Evolutionary conservation across 2,329 filamentous ascomycete species (phyloP), one percentile per base, ranked within the genome.

Genomic region (Calonectria hongkongensis): DNA sequence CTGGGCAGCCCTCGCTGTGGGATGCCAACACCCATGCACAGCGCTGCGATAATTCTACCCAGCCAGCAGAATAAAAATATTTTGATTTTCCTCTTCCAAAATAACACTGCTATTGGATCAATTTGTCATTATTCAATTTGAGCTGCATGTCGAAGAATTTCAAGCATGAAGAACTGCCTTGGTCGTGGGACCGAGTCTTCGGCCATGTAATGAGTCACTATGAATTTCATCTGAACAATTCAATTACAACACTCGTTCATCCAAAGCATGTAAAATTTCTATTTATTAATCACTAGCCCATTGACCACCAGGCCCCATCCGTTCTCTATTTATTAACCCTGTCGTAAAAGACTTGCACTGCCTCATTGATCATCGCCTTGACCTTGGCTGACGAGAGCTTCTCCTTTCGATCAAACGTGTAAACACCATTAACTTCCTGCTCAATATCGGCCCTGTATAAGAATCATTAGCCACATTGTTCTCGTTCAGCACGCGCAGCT

Each of bases 341-440:
- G 36, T 82, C 80, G 68, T 85, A 86, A 74, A 91, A 92, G 2
- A 83, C 79, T 72, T 85, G 79, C 66, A 85, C 83, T 0, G 89
- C 90, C 39, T 86, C 85, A 65, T 91, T 87, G 69, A 93, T 88
- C 16, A 93, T 87, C 47, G 83, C 86, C 83, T 88, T 92, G 30
- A 93, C 88, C 73, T 87, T 87, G 0, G 79, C 81, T 0, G 89
- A 84, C n/a, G 90, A 87, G 50, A 94, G 83, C 83, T 94, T 94
- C 72, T 88, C 88, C 76, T 87, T 85, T 1, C 92, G 87, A 73
- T 93, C 88, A 74, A 89, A 92, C 0, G 91, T 89, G 76, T 93
- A 93, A 28, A 94, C 78, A 0, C 92, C 92, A 75, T 94, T 94
- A 43, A 91, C 90, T 78, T 94, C 92, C 77, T 94, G 92, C 81